Evolutionary conservation across 352 stramenopile species (phyloP), one percentile per base, ranked within the genome.

Genomic region (Phytophthora meadii): DNA sequence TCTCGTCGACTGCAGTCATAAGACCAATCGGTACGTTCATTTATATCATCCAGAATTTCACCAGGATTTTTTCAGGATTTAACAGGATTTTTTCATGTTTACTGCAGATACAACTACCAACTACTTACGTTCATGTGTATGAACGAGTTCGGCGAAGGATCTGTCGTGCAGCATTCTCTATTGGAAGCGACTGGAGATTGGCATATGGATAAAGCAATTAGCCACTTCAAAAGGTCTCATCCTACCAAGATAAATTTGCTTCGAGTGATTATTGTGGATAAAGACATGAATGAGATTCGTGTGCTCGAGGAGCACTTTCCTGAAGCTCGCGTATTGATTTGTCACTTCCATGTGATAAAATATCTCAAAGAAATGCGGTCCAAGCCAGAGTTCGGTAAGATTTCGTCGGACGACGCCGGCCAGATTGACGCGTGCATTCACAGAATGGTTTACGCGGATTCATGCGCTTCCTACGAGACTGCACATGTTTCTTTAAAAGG

Each of bases 41-140:
- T 40, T 14, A 4, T n/a, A 40, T 9, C 14, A 14, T 41, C 32
- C 5, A 8, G 34, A 5, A 19, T 39, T 54, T 42, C 44, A 28
- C 1, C 45, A 41, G 44, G 45, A 55, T 36, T 41, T 2, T 37
- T 36, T 7, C 25, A 25, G 7, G 1, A 46, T 15, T 65, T 19
- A 52, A 6, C 27, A 9, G 0, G 12, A 36, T 61, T 19, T 49
- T 19, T 54, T 1, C 1, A 53, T 12, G 57, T 40, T 5, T 32
- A 28, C 27, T 44, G 17, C 39, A 71, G 55, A 5, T 61, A 64
- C 51, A 75, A 75, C 11, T 71, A 71, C 30, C 67, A 74, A n/a
- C 24, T 70, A 0, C 22, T 37, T 1, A 42, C 45, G 6, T 57
- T 74, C 15, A 69, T 64, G 53, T n/a, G 12, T 0, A 62, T 57